Base-by-base conservation (phyloP, 306 rosid species). In the Styphnolobium japonicum region DNA sequence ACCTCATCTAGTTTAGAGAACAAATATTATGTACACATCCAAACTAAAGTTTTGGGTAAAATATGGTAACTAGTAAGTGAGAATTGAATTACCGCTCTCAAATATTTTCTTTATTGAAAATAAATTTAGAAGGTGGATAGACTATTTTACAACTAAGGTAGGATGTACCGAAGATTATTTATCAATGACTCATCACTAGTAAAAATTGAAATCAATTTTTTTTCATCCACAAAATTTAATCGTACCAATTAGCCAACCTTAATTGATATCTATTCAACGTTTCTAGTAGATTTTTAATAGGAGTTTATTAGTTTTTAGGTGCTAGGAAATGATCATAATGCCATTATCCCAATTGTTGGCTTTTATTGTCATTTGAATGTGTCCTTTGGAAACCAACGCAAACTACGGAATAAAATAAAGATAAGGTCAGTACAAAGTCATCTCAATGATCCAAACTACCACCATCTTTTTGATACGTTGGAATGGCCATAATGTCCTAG, bases 391-490 rank as follows among this genome's bases (percentile, higher is more conserved):
- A 78, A 82, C 87, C 51, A 89, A 87, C 92, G 90, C 82, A 84
- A 82, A 88, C 86, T 88, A 76, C 83, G 86, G 94, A 92, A 88
- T 90, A 90, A 84, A 88, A 87, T 87, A 90, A 78, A 90, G 94
- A 92, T 88, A 87, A 88, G 94, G 97, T 84, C 75, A 88, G 92
- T 88, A 85, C 84, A 83, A 85, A 84, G 97, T 90, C 92, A 92
- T 90, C 94, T 90, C 93, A 88, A 84, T 67, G 81, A 90, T 88
- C 94, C 78, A 88, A 87, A 84, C 92, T 23, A 82, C 88, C 88
- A 86, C 88, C 87, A 83, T 77, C 84, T 71, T 62, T 74, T 80
- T 53, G 21, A 48, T 75, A 2, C 1, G 4, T 4, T 0, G 23
- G 46, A 80, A 85, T 85, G 89, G 51, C 93, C 67, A 79, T 64